Evolutionary conservation across 2,329 filamentous ascomycete species (phyloP), one percentile per base, ranked within the genome.

Genomic region (Scedosporium apiospermum): DNA sequence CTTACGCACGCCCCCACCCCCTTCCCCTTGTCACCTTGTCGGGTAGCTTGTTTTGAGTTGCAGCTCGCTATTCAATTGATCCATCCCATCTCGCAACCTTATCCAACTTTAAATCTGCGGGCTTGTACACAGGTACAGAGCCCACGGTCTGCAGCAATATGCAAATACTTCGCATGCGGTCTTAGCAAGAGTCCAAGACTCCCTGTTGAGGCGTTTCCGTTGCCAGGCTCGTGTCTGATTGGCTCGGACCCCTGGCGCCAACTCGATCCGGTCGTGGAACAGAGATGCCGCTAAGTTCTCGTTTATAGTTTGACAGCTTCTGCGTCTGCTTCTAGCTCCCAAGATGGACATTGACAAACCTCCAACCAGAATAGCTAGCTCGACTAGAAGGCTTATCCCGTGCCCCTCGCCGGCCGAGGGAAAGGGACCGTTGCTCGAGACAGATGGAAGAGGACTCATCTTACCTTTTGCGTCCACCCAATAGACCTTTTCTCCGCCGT

Each of bases 181-280:
- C 21, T 49, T 49, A n/a, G n/a, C 44, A 23, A 58, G 55, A 38
- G 27, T 34, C 44, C 44, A 23, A 58, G 55, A 38, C 55, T 34
- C 51, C 51, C 10, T 10, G 9, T 9, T 38, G 34, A 38, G 34
- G 34, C 10, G 34, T 12, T 38, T 38, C 34, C 34, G 10, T 14
- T 38, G 34, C 34, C 34, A 12, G 1, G 34, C 34, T 38, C 34
- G 34, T 38, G 16, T 16, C 27, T 57, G 16, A 57, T 61, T 55
- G 59, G 46, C 10, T 44, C 30, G 60, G 49, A 41, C 30, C 55
- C 49, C 46, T 61, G 49, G 60, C 60, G 60, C 34, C 46, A 57
- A 44, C 46, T 42, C 60, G 51, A 61, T 61, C 60, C 30, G 26
- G 41, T 49, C 55, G 27, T 58, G 26, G 55, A 34, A 58, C 14